These are phyloP conservation scores for Urtica urens DNA, from an alignment of 306 rosid species.

Conservation along the genomic window DNA sequence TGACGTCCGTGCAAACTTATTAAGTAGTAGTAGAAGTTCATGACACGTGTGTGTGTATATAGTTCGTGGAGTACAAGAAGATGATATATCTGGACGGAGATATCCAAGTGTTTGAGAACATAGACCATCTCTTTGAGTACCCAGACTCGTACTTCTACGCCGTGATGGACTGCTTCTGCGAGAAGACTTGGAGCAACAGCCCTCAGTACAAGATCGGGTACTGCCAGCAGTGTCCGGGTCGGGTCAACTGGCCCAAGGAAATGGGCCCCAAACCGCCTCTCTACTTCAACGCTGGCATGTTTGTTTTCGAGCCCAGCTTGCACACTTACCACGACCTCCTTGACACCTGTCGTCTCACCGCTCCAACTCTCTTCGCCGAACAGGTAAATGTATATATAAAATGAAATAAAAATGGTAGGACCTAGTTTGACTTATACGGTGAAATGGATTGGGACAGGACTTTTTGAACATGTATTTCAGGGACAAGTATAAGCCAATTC, in stretches of 20 bases:
- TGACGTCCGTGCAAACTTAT: too few relatives aligned
- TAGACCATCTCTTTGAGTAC: conserved; percentile 54
- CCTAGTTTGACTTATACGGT: neutral
- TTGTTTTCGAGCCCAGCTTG: conserved; percentile 48
- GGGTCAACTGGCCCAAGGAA: conserved; percentile 42
- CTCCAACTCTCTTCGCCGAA: conserved; percentile 69
- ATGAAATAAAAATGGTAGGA: neutral
- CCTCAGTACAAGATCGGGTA: conserved; percentile 50
- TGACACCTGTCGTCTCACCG: conserved; percentile 17
- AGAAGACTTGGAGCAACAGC: conserved; percentile 50
- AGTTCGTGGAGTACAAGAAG: conserved; percentile 74
- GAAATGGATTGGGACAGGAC: conserved; percentile 41
- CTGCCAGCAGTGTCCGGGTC: conserved; percentile 69
- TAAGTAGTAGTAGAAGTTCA: too few relatives aligned
- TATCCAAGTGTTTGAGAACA: conserved; percentile 58
- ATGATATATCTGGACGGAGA: conserved; percentile 76
- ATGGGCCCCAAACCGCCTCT: conserved; percentile 60
- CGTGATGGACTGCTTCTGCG: conserved; percentile 84
- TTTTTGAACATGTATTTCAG: conserved; percentile 56
- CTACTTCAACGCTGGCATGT: conserved; percentile 81
- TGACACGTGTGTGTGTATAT: too few relatives aligned
- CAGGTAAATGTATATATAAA: conserved; percentile 49
- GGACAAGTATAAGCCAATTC: conserved; percentile 48
- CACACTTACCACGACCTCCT: conserved; percentile 42
- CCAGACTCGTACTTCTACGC: conserved; percentile 50